Base-by-base conservation (phyloP, 148 eudicot species). In the Rhododendron mucronatum region DNA sequence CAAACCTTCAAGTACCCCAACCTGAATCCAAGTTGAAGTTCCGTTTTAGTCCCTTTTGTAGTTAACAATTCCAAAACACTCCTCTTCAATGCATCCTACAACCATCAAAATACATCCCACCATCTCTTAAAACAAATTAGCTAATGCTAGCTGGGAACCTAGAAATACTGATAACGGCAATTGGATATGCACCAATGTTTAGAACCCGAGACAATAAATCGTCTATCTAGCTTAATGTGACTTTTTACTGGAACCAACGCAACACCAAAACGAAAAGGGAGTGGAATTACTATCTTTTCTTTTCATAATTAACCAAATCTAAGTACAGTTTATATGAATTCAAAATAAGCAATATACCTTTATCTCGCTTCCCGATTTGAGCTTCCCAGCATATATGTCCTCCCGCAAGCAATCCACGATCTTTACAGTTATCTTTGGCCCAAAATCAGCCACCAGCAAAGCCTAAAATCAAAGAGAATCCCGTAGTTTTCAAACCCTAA, bases 311-410 rank as follows among this genome's bases (percentile, higher is more conserved):
- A 85, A 45, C 28, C 44, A 85, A 78, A 85, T 5, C 5, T 35
- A 14, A 4, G 33, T 2, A 37, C 55, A 12, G 51, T 23, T 16
- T 28, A 21, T 57, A 18, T 8, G 44, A 37, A 50, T 13, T 21
- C 65, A 18, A n/a, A 59, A 37, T 3, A 26, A 26, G 33, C 33
- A 26, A 67, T n/a, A 67, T 92, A 94, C 99, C 94, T 97, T 97
- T 86, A 97, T 97, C 86, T 97, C 99, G 85, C 91, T 85, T 83
- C 99, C 99, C 59, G 99, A 95, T 89, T 97, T 97, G 89, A 97
- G 98, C 88, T 97, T 97, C 61, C 98, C 99, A 83, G 95, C 94
- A 88, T 93, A 93, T 87, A 97, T 97, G 88, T 97, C 98, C 41
- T 93, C 95, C 75, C 99, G 90, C 91, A 97, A 93, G 86, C 94